phyloP scores from a whole-genome alignment of 768 basidiomycete genomes.

The Suillus variegatus region DNA sequence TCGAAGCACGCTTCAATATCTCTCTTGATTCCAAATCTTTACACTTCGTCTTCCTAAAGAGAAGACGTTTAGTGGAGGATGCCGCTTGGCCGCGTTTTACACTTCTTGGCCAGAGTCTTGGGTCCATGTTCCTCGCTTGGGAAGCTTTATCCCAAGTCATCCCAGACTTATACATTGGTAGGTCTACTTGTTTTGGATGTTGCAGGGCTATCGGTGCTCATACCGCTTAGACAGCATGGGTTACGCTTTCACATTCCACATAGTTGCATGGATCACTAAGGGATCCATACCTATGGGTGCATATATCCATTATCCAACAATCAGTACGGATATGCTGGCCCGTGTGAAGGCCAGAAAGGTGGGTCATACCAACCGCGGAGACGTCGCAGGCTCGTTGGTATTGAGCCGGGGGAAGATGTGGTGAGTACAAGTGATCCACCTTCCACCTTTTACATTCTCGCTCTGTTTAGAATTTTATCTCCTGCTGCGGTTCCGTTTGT shows the following conservation, averaged over 20 bases:
- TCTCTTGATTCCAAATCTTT: conserved; percentile 61
- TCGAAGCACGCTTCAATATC: conserved; percentile 86
- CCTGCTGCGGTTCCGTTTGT: not conserved
- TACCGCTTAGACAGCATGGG: conserved; percentile 87
- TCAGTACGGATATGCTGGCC: conserved; percentile 90
- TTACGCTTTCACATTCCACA: conserved; percentile 90
- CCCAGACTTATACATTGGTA: conserved; percentile 92
- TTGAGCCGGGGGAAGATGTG: conserved; percentile 64
- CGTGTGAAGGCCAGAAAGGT: conserved; percentile 65
- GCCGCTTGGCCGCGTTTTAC: conserved; percentile 89
- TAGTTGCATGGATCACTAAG: conserved; percentile 56
- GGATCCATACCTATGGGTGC: conserved; percentile 76
- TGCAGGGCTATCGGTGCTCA: conserved; percentile 13
- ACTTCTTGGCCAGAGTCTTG: conserved; percentile 87
- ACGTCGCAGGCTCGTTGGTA: conserved; percentile 54
- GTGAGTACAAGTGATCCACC: conserved; percentile 38
- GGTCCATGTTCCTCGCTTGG: conserved; percentile 80
- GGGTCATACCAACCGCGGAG: conserved; percentile 61
- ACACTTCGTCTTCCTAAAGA: conserved; percentile 80
- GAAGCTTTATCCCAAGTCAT: conserved; percentile 79
- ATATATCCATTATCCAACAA: conserved; percentile 96
- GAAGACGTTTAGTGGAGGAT: conserved; percentile 75
- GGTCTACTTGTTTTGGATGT: conserved; percentile 16
- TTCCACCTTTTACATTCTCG: not conserved
- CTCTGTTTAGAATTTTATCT: not conserved